phyloP scores from a whole-genome alignment of 2,329 filamentous ascomycete genomes.

The Mycosphaerella arachidis region DNA sequence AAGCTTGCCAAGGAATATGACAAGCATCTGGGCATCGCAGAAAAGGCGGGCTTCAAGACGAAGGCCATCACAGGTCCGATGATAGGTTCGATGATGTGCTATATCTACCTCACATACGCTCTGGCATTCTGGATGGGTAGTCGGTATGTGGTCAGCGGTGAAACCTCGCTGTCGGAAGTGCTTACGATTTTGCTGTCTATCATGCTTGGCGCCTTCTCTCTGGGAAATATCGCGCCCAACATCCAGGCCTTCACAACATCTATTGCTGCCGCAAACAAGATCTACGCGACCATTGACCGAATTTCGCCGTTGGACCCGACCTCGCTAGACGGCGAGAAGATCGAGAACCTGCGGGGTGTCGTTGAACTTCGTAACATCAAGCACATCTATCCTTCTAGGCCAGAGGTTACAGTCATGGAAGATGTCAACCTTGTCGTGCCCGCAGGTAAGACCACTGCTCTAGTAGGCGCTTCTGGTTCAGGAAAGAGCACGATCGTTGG shows the following conservation, averaged over 20 bases:
- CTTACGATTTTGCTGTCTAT: conserved; percentile 84
- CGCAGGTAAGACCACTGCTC: conserved; percentile 84
- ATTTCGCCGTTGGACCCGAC: conserved; percentile 76
- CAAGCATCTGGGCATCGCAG: conserved; percentile 64
- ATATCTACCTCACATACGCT: conserved; percentile 83
- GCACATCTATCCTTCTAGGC: conserved; percentile 90
- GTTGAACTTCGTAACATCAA: conserved; percentile 79
- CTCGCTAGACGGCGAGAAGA: conserved; percentile 63
- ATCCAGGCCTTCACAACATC: conserved; percentile 79
- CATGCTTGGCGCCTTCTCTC: conserved; percentile 86
- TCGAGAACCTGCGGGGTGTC: conserved; percentile 68
- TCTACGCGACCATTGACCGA: conserved; percentile 90
- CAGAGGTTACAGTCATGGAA: conserved; percentile 84
- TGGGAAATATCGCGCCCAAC: conserved; percentile 84
- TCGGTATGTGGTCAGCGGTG: conserved; percentile 63
- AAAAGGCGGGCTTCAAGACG: conserved; percentile 69
- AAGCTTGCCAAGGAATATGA: conserved; percentile 87
- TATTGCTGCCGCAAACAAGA: conserved; percentile 80
- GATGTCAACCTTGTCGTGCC: conserved; percentile 75
- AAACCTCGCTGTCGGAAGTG: conserved; percentile 64
- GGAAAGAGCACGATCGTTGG: conserved; percentile 95
- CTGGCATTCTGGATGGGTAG: conserved; percentile 86
- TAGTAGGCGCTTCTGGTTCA: conserved; percentile 90
- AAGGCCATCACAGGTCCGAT: conserved; percentile 71
- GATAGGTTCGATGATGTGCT: conserved; percentile 76